Base-by-base conservation (phyloP, 2,329 filamentous ascomycete species). In the Annulohypoxylon truncatum region DNA sequence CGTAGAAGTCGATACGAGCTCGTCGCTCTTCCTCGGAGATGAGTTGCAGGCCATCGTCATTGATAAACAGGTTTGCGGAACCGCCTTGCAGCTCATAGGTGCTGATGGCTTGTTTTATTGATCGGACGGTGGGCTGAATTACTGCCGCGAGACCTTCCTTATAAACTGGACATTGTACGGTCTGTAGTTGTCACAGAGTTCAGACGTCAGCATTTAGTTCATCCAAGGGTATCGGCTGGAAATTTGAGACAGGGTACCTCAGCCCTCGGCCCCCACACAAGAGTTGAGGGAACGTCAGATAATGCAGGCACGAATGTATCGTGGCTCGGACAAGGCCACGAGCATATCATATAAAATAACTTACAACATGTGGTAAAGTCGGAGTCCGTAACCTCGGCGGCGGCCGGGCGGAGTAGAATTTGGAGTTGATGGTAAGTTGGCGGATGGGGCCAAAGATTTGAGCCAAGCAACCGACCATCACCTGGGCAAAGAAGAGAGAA, bases 131-230 rank as follows among this genome's bases (percentile, higher is more conserved):
- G 6, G 92, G 92, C 18, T 84, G 86, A 73, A 94, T 94, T 77
- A 96, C 93, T 66, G 83, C 87, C 33, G 81, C 81, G 2, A 96
- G 84, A 69, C 92, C 92, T 77, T 96, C 93, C 78, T 95, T 96
- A 82, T 96, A 96, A 0, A 96, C 92, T 3, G 93, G 93, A 77
- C 92, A 94, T 75, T 97, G 93, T 42, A 96, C 91, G 2, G 92
- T 95, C 67, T 70, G 38, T 59, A 10, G 40, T 40, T 51, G 20
- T 13, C 26, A 24, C 22, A 42, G 35, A 8, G 38, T 50, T 44
- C 38, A 31, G 47, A 54, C 47, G 61, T 67, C 48, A 62, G 64
- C 47, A 67, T 55, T 31, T 63, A 15, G 35, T 46, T 42, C 29
- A 42, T 44, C 47, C 18, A 38, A 18, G 46, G 51, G 33, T 22